Conservation (phyloP, 768 basidiomycete genomes). For the Dacryopinax primogenitus region DNA sequence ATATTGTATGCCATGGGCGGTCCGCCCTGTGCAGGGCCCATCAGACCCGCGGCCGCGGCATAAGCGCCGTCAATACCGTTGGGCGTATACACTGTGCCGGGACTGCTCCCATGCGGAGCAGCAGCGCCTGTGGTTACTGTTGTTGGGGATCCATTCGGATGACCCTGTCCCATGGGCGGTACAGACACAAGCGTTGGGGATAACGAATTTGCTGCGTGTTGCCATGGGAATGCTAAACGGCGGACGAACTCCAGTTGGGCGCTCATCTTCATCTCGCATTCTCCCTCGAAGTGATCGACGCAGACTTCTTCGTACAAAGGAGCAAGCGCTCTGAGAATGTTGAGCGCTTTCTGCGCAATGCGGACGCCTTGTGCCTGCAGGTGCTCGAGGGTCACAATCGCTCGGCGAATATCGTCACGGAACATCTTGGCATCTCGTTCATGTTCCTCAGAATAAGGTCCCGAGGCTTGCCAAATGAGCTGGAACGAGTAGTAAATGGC, state of each 20-base stretch:
- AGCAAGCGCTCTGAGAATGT: conserved; percentile 55
- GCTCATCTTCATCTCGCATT: conserved; percentile 44
- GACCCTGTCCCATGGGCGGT: neutral
- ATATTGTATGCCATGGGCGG: conserved; percentile 1
- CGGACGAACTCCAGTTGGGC: conserved; percentile 49
- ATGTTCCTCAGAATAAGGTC: conserved; percentile 26
- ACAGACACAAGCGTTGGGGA: neutral
- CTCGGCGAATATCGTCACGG: conserved; percentile 60
- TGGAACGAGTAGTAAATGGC: conserved; percentile 91
- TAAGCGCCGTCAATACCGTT: neutral
- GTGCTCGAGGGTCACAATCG: conserved; percentile 51
- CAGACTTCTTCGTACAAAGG: conserved; percentile 58
- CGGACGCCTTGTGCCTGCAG: conserved; percentile 39
- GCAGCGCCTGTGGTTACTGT: neutral
- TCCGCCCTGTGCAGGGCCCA: neutral
- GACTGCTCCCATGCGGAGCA: neutral
- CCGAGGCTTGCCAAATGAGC: conserved; percentile 52
- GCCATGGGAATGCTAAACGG: conserved; percentile 63
- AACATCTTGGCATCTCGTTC: conserved; percentile 67
- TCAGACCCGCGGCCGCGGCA: neutral
- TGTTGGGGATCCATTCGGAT: neutral
- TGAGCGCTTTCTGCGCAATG: conserved; percentile 61
- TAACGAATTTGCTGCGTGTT: neutral
- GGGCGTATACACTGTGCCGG: neutral
- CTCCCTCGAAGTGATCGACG: conserved; percentile 36